phyloP scores from a whole-genome alignment of 2,329 filamentous ascomycete species.

The Microcera coccophila region DNA sequence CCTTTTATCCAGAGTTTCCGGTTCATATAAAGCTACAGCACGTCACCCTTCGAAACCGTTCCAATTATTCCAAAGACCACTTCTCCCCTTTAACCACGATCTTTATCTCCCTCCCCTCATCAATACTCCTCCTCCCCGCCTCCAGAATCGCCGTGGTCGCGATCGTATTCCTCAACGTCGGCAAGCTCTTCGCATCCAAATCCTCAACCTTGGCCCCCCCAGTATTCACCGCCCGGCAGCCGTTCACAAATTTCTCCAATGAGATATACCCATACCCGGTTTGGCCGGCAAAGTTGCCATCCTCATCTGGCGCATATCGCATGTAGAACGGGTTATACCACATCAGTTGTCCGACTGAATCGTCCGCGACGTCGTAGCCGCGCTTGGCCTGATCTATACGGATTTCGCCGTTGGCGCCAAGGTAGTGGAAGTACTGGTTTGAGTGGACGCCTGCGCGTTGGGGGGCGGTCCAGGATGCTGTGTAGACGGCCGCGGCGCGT shows the following conservation, averaged over 20 bases:
- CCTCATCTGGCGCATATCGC: conserved; percentile 90
- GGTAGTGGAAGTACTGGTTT: conserved; percentile 96
- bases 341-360: conserved; percentile 63
- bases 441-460: conserved; percentile 92
- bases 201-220: conserved; percentile 68
- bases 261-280: conserved; percentile 90
- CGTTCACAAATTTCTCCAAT: conserved; percentile 94
- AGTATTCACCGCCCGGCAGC: conserved; percentile 72
- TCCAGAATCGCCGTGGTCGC: conserved; percentile 89
- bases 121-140: conserved; percentile 77
- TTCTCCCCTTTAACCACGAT: conserved; percentile 63
- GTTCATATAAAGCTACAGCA: no score
- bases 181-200: conserved; percentile 74
- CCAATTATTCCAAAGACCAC: conserved; percentile 65
- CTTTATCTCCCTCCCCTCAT: conserved; percentile 73
- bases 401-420: conserved; percentile 79
- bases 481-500: conserved; percentile 83
- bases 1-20: no score
- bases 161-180: conserved; percentile 83
- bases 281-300: conserved; percentile 90
- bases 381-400: conserved; percentile 90
- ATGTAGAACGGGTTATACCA: conserved; percentile 97
- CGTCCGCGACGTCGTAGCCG: conserved; percentile 91
- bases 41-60: no score
- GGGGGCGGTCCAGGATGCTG: conserved; percentile 90